These are phyloP conservation scores for Leptosphaerulina australis DNA, from an alignment of 2,329 filamentous ascomycete species.

Conservation along the genomic window DNA sequence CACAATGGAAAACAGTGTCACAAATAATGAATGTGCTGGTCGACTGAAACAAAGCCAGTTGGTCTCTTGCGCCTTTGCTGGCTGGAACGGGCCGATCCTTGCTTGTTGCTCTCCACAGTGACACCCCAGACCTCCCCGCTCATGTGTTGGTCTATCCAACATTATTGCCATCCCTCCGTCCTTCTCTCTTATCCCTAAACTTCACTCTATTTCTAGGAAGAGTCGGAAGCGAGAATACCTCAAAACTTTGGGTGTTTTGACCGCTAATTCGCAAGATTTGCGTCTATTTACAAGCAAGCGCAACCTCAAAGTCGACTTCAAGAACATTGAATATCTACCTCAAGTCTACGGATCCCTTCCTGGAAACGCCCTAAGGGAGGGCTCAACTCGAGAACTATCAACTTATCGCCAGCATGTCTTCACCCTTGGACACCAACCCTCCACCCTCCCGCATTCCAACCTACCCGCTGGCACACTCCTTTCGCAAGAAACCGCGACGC, in stretches of 20 bases:
- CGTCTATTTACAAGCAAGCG: too few species aligned
- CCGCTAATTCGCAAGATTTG: too few species aligned
- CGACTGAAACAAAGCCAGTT: too few species aligned
- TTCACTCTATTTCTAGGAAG: not conserved
- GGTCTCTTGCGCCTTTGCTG: not conserved
- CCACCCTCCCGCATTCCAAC: slow-evolving; percentile 38
- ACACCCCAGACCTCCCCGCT: slow-evolving; percentile 12
- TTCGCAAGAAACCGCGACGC: slow-evolving; percentile 58
- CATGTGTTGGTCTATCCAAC: slow-evolving; percentile 2
- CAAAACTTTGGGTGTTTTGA: too few species aligned
- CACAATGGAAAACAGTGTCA: too few species aligned
- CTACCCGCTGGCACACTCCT: slow-evolving; percentile 54
- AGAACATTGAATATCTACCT: too few species aligned
- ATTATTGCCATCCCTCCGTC: not conserved
- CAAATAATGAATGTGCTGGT: too few species aligned
- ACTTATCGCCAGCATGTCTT: slow-evolving; percentile 3
- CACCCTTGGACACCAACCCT: slow-evolving; percentile 3
- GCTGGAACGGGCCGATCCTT: slow-evolving; percentile 18
- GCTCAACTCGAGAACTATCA: too few species aligned
- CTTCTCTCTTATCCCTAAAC: not conserved
- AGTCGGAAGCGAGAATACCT: too few species aligned
- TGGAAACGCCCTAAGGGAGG: too few species aligned
- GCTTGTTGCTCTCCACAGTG: slow-evolving; percentile 7
- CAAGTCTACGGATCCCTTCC: too few species aligned
- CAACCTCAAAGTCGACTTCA: too few species aligned